Percentiles rank a stretch among this genome's conserved stretches.
Conservation (phyloP, 1,284 basidiomycete species). For the Trichosporon inkin region DNA sequence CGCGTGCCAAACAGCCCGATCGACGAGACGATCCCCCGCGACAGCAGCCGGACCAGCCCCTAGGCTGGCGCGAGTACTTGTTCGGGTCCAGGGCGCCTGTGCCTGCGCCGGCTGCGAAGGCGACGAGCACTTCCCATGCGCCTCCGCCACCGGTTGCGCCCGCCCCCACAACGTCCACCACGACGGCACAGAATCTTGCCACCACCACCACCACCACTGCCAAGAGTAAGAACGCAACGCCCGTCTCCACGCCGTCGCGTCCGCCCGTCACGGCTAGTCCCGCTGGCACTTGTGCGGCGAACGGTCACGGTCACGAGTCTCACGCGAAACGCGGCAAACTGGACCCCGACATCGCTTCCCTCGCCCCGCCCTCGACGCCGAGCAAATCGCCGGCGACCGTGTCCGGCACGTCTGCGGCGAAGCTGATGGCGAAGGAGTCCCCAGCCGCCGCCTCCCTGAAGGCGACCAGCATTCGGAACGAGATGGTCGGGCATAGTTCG, state of each 20-base stretch:
- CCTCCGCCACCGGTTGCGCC: not conserved
- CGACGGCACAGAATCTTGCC: not conserved
- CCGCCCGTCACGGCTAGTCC: not conserved
- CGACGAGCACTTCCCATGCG: not conserved
- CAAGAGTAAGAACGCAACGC: not conserved
- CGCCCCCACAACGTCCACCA: not conserved
- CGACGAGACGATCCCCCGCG: not conserved
- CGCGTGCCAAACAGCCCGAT: not conserved
- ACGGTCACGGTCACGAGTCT: not conserved
- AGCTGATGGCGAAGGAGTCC: not conserved
- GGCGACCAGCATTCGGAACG: not conserved
- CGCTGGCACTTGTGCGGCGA: not conserved
- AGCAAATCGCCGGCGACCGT: not conserved
- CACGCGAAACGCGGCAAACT: slow-evolving; percentile 12
- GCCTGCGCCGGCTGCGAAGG: not conserved
- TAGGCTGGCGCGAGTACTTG: slow-evolving; percentile 1
- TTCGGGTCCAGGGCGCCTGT: not conserved
- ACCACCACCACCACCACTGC: not conserved
- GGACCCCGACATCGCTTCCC: not conserved
- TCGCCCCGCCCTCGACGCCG: not conserved
- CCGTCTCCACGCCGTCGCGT: not conserved
- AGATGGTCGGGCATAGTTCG: not conserved
- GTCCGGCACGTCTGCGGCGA: not conserved
- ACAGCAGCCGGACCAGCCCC: not conserved
- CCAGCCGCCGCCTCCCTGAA: not conserved